Percentiles rank a stretch among this genome's conserved stretches.
Conservation (phyloP, 176 grass and related monocot species). For the Oryza meyeriana region DNA sequence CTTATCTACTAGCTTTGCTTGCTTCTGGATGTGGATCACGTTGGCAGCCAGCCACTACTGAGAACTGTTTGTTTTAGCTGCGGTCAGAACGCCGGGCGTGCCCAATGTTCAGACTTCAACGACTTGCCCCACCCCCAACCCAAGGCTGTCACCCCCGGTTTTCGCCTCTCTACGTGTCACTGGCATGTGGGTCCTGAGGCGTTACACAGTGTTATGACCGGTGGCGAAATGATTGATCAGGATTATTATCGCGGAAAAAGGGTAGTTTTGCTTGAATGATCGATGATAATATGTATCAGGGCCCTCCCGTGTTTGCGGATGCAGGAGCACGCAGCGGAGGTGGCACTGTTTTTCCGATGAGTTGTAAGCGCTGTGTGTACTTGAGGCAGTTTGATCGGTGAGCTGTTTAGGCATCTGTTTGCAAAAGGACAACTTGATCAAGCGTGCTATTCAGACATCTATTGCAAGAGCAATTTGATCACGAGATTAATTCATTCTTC, state of each 20-base stretch:
- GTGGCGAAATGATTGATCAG: neutral
- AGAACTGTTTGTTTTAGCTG: neutral
- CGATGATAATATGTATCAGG: neutral
- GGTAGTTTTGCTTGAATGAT: neutral
- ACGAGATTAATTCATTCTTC: neutral
- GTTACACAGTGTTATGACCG: neutral
- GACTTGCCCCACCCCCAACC: neutral
- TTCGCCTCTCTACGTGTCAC: neutral
- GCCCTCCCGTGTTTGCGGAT: neutral
- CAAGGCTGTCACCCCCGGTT: neutral
- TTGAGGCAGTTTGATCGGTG: neutral
- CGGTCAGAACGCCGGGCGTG: neutral
- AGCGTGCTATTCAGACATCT: neutral
- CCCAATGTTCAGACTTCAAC: neutral
- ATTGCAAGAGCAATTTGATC: neutral
- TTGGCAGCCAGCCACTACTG: neutral
- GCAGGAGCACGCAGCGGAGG: neutral
- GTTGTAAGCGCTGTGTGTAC: neutral
- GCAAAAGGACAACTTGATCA: neutral
- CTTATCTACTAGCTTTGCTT: neutral
- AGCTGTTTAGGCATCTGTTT: neutral
- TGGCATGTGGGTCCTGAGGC: neutral
- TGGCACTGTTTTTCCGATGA: neutral
- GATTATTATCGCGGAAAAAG: neutral
- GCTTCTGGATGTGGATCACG: neutral